Conservation (phyloP, 2,329 filamentous ascomycete species). For the Talaromyces sp. region DNA sequence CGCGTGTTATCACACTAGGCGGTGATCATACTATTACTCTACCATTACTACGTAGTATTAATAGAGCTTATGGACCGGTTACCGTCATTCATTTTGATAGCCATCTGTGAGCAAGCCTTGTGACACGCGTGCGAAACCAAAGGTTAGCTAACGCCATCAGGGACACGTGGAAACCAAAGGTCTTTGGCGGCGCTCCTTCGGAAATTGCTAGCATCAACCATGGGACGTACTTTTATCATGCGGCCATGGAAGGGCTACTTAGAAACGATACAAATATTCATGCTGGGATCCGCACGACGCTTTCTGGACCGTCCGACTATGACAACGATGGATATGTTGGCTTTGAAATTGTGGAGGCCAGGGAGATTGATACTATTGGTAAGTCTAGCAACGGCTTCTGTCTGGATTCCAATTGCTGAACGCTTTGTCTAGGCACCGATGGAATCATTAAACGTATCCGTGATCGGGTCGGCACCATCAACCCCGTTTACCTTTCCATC, state of each 20-base stretch:
- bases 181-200: constrained; percentile 77
- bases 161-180: constrained; percentile 72
- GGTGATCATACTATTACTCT: constrained; percentile 47
- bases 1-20: constrained; percentile 71
- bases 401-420: background rate
- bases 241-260: constrained; percentile 71
- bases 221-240: constrained; percentile 86
- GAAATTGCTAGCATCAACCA: constrained; percentile 77
- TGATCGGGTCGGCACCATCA: constrained; percentile 64
- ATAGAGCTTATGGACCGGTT: constrained; percentile 65
- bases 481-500: constrained; percentile 75
- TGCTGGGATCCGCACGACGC: constrained; percentile 78
- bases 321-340: constrained; percentile 83
- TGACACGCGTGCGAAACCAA: background rate
- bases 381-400: background rate
- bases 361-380: constrained; percentile 65
- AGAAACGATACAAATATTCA: constrained; percentile 83
- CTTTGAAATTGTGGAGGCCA: constrained; percentile 75
- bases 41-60: constrained; percentile 54
- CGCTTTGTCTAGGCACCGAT: constrained; percentile 46
- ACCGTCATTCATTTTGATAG: constrained; percentile 63
- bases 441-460: constrained; percentile 77
- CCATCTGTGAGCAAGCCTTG: constrained; percentile 46
- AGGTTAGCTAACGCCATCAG: constrained; percentile 18
- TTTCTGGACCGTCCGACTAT: constrained; percentile 75